Base-by-base conservation (phyloP, 116 monocot genomes). In the Phalaenopsis hybrid region DNA sequence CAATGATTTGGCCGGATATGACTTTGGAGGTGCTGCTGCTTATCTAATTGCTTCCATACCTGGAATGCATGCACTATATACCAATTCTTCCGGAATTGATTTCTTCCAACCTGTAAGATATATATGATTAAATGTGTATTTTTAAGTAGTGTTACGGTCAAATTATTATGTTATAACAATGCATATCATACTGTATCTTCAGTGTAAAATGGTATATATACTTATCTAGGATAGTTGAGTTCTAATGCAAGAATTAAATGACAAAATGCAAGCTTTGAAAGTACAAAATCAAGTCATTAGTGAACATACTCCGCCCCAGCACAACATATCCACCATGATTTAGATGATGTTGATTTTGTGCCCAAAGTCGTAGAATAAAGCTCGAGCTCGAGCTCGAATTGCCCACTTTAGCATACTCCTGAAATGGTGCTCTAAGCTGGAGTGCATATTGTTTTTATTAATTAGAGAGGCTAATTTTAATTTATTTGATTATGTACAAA, bases 41-140 rank as follows among this genome's bases (percentile, higher is more conserved):
- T 81, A 91, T 85, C 87, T 95, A 80, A 84, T 95, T 82, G 85
- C 95, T 77, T 95, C 93, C 51, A 77, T 90, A 74, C 95, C 93
- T 76, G 95, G 95, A 79, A 81, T 95, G 5, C 86, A 95, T 84
- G 61, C 57, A 43, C 79, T 80, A 45, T 81, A 28, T 45, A 67
- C 80, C 80, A 57, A 20, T 76, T 84, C 44, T 81, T 51, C 81
- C 44, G 65, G 46, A 50, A 74, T 88, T 52, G 33, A 87, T 77
- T 85, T 84, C 80, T 85, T 74, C 44, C 44, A 88, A 63, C 81
- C 87, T 75, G 93, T 95, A 89, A 91, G 86, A 82, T 75, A 75
- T 45, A 31, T 31, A 31, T 0, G 31, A 31, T 31, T 31, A 6
- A 45, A 20, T 75, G 20, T 18, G 46, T 44, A 44, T 45, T 45